phyloP scores from a whole-genome alignment of 306 rosid species.

The Benincasa hispida region DNA sequence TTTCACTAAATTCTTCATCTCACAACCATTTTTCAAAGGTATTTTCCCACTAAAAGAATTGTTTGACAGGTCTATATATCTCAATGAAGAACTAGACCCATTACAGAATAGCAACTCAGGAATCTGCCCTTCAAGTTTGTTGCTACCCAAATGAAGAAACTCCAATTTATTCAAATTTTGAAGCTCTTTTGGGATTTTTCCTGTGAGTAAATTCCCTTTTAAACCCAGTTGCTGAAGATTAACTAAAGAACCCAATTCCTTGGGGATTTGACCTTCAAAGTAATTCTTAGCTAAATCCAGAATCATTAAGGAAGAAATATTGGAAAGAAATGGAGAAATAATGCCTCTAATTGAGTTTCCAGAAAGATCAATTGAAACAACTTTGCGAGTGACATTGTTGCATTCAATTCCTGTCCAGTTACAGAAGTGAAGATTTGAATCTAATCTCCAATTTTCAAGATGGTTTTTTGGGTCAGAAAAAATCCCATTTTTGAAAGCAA shows the following conservation, averaged over 20 bases:
- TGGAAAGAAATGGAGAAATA: constrained; percentile 52
- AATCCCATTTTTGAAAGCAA: constrained; percentile 60
- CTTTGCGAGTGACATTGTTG: constrained; percentile 40
- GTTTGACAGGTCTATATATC: constrained; percentile 68
- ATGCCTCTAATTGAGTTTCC: constrained; percentile 43
- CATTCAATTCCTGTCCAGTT: constrained; percentile 64
- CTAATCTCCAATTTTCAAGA: constrained; percentile 44
- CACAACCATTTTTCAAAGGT: constrained; percentile 44
- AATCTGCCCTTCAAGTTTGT: constrained; percentile 46
- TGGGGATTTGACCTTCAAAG: constrained; percentile 58
- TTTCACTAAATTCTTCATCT: constrained; percentile 33
- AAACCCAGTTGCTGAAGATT: constrained; percentile 45
- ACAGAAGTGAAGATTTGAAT: constrained; percentile 34
- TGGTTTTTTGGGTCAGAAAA: constrained; percentile 43
- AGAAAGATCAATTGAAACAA: constrained; percentile 65
- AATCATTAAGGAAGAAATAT: constrained; percentile 50
- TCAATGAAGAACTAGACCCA: constrained; percentile 34
- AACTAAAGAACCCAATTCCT: constrained; percentile 45
- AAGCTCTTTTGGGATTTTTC: constrained; percentile 43
- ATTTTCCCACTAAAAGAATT: constrained; percentile 59
- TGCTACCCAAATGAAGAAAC: constrained; percentile 64
- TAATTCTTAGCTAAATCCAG: constrained; percentile 69
- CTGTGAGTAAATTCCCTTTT: constrained; percentile 47
- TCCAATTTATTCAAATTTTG: constrained; percentile 47
- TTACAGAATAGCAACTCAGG: constrained; percentile 65